Conservation (phyloP, 164 flowering plant genomes). For the Nymphaea colorata region DNA sequence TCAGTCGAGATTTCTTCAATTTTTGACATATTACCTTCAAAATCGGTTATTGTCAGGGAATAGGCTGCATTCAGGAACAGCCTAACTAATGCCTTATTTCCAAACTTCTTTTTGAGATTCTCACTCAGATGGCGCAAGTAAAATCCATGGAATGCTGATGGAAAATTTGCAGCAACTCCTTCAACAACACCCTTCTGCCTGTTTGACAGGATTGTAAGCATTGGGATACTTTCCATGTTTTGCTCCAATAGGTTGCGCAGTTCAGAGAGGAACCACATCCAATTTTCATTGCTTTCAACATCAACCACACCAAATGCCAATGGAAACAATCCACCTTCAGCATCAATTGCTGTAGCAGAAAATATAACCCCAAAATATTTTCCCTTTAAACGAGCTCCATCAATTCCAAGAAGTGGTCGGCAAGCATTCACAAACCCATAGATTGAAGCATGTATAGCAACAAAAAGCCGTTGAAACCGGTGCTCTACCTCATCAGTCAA, state of each 20-base stretch:
- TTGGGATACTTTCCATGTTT: conserved; percentile 53
- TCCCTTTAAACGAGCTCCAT: conserved; percentile 74
- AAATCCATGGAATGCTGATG: conserved; percentile 45
- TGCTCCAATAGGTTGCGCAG: conserved; percentile 72
- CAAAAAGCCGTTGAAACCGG: conserved; percentile 77
- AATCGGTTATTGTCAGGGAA: conserved; percentile 75
- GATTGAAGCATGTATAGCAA: conserved; percentile 78
- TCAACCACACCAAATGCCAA: conserved; percentile 87
- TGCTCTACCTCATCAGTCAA: conserved; percentile 72
- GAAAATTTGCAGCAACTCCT: conserved; percentile 47
- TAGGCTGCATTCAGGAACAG: conserved; percentile 95
- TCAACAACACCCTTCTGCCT: conserved; percentile 37
- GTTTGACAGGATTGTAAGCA: conserved; percentile 43
- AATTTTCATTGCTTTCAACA: conserved; percentile 70
- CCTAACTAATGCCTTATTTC: conserved; percentile 45
- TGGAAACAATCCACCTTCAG: conserved; percentile 74
- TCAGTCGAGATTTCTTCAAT: conserved; percentile 79
- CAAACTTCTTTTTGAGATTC: conserved; percentile 45
- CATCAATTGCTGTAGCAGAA: conserved; percentile 79
- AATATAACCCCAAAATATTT: conserved; percentile 73
- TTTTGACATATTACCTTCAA: conserved; percentile 68
- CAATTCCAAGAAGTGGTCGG: conserved; percentile 88
- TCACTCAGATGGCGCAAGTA: conserved; percentile 42
- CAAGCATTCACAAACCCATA: conserved; percentile 87
- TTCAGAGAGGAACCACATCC: conserved; percentile 65